A percentile compares a stretch with the other conserved stretches of the same genome.
Evolutionary conservation across 208 protist genomes (phyloP).

Genomic region (Blastocrithidia nonstop): DNA sequence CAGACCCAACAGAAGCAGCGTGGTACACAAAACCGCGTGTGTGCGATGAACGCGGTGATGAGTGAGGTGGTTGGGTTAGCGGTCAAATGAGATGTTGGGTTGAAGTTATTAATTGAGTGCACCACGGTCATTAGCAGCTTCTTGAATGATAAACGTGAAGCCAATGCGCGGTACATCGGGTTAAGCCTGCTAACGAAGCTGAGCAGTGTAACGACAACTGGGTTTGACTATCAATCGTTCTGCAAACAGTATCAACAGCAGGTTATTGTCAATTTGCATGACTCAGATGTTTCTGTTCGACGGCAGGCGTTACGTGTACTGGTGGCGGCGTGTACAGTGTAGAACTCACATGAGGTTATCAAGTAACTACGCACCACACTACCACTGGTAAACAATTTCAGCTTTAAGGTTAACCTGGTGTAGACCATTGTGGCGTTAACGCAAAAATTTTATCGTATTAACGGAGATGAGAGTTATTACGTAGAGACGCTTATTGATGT

Average conservation of each 20-base stretch:
- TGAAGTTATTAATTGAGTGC: constrained; percentile 63
- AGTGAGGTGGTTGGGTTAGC: constrained; percentile 93
- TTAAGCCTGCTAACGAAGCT: constrained; percentile 71
- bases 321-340: constrained; percentile 93
- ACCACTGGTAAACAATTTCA: constrained; percentile 61
- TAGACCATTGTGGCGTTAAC: constrained; percentile 93
- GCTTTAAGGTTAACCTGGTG: constrained; percentile 90
- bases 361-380: constrained; percentile 88
- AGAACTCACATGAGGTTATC: constrained; percentile 86
- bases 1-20: constrained; percentile 69
- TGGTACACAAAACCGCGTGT: constrained; percentile 90
- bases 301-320: constrained; percentile 94
- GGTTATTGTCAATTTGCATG: constrained; percentile 85
- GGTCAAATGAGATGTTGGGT: constrained; percentile 81
- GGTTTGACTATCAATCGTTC: constrained; percentile 46
- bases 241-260: constrained; percentile 87
- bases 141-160: constrained; percentile 79
- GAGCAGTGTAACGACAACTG: constrained; percentile 26
- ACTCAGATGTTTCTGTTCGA: constrained; percentile 95
- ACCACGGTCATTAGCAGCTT: constrained; percentile 77
- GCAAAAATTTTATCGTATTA: constrained; percentile 94
- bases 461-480: constrained; percentile 81
- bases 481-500: constrained; percentile 94
- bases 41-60: constrained; percentile 93
- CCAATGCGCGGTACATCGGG: constrained; percentile 84